Percentiles rank a stretch among this genome's conserved stretches.
Conservation (phyloP, 1,284 basidiomycete species). For the Leccinum angustisporum region DNA sequence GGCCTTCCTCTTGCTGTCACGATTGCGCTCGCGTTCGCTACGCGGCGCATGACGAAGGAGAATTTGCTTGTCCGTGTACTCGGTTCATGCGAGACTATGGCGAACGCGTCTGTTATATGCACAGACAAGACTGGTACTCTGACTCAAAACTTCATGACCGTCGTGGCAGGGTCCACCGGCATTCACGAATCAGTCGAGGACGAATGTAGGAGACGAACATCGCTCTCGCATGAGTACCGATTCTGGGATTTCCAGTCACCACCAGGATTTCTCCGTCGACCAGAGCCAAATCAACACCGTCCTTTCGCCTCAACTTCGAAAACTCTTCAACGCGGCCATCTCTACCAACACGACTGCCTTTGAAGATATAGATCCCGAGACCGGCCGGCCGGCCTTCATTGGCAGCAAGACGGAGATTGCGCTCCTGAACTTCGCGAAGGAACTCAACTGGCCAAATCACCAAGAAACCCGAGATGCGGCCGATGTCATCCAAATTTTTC, state of each 20-base stretch:
- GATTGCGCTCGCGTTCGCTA: conserved; percentile 94
- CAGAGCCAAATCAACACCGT: conserved; percentile 65
- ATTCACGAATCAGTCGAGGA: conserved; percentile 79
- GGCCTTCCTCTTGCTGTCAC: conserved; percentile 96
- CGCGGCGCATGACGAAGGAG: conserved; percentile 94
- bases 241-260: conserved; percentile 42
- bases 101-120: conserved; percentile 93
- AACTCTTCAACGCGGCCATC: conserved; percentile 84
- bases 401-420: conserved; percentile 98
- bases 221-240: conserved; percentile 37
- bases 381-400: conserved; percentile 71
- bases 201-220: conserved; percentile 68
- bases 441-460: conserved; percentile 82
- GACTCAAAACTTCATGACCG: conserved; percentile 93
- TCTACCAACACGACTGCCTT: conserved; percentile 96
- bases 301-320: conserved; percentile 62
- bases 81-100: conserved; percentile 98
- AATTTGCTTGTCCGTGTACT: conserved; percentile 94
- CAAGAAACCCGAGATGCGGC: conserved; percentile 66
- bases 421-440: conserved; percentile 86
- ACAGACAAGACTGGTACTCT: conserved; percentile 96
- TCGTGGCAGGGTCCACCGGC: conserved; percentile 94
- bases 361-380: conserved; percentile 74
- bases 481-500: conserved; percentile 84
- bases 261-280: conserved; percentile 84